Percentiles rank a stretch among this genome's conserved stretches.
These are phyloP conservation scores for Cardamine occulta DNA, from an alignment of 345 rosid genomes.

Conservation along the genomic window DNA sequence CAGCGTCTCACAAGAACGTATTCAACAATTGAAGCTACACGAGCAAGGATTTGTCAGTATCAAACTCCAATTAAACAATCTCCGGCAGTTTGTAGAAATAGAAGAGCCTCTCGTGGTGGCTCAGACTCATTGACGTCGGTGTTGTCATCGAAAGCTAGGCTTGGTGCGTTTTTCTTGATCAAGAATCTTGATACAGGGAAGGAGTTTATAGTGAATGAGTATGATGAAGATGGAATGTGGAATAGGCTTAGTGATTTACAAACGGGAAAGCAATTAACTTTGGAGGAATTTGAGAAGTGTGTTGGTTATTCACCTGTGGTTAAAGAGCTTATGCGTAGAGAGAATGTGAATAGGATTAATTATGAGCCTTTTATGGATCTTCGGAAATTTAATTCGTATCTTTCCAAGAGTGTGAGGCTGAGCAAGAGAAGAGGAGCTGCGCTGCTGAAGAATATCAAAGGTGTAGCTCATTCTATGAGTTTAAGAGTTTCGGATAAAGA, in stretches of 20 bases:
- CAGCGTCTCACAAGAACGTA: conserved; percentile 70
- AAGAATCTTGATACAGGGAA: conserved; percentile 90
- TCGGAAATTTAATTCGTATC: conserved; percentile 55
- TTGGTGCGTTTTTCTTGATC: conserved; percentile 77
- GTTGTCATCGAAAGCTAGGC: conserved; percentile 38
- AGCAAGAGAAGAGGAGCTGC: conserved; percentile 89
- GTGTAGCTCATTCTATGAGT: conserved; percentile 76
- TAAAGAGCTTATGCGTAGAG: conserved; percentile 87
- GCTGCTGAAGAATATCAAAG: conserved; percentile 77
- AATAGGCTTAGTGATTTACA: conserved; percentile 91
- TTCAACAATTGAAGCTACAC: conserved; percentile 54
- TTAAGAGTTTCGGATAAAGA: conserved; percentile 55
- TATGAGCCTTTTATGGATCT: conserved; percentile 47
- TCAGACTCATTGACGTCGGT: conserved; percentile 40
- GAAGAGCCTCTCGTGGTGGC: conserved; percentile 29
- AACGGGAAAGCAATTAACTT: conserved; percentile 87
- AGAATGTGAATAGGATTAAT: conserved; percentile 57
- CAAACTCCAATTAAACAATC: conserved; percentile 50
- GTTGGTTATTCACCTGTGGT: conserved; percentile 88
- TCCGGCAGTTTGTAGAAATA: conserved; percentile 41
- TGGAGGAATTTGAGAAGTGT: conserved; percentile 90
- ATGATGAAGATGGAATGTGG: conserved; percentile 86
- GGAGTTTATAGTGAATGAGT: conserved; percentile 87
- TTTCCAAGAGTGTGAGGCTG: conserved; percentile 71
- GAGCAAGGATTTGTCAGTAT: conserved; percentile 48